Evolutionary conservation across 2,329 filamentous ascomycete species (phyloP), one percentile per base, ranked within the genome.

Genomic region (Fusarium poae): DNA sequence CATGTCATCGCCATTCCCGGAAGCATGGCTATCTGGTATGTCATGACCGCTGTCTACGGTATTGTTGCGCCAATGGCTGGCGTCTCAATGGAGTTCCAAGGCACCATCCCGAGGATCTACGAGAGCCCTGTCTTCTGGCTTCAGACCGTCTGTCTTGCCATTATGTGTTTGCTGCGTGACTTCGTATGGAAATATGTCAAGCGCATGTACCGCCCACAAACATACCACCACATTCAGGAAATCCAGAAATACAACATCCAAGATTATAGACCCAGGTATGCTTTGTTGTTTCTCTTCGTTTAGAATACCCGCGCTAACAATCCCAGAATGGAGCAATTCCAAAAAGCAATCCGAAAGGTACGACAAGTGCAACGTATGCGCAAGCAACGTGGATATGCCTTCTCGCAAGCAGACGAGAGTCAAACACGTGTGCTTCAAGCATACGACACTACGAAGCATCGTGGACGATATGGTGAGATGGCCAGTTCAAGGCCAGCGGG

Each of bases 181-280:
- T 92, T 97, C 79, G 89, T 91, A 5, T 99, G 95, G 94, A 99
- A 99, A 84, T 99, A 98, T 74, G 90, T 89, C 65, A 97, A 97
- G 85, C 88, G 96, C 70, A 97, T 99, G 94, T 99, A 98, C 82
- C 91, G 90, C 72, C 96, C 96, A 23, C 92, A 97, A 81, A 90
- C 93, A 43, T 99, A 99, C 77, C 96, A 99, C 75, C 96, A 99
- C 79, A 96, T 99, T 68, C 96, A 99, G 81, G 96, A 99, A 83
- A 99, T 99, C 73, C 96, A 99, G 80, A 99, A 99, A 82, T 99
- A 98, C 83, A 99, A 99, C 75, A 97, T 99, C 64, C 96, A 99
- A 82, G 96, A 99, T 82, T 99, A 99, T 81, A 87, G 96, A 77
- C 96, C 96, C 66, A 90, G 96, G 92, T 94, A 87, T 72, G 86